phyloP scores from a whole-genome alignment of 208 protist species.

The Angomonas ambiguus region DNA sequence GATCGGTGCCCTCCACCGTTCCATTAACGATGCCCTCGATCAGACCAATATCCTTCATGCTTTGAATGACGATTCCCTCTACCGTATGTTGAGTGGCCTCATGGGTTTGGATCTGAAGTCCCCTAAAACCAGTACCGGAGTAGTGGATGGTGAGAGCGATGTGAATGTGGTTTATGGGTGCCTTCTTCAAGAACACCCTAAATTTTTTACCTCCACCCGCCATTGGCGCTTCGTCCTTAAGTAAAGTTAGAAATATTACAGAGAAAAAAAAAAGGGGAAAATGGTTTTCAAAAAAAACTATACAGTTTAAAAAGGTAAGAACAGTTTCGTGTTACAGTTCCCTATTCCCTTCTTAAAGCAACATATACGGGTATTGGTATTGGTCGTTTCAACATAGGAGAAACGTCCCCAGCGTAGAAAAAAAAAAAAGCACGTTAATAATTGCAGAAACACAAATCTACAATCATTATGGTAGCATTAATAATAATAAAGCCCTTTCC shows the following conservation, averaged over 20 bases:
- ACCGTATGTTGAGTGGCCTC: conserved; percentile 73
- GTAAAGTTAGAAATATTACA: too few relatives aligned
- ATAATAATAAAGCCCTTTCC: not conserved
- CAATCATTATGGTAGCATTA: not conserved
- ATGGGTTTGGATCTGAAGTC: conserved; percentile 78
- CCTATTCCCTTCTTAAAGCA: too few relatives aligned
- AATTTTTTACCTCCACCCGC: conserved; percentile 12
- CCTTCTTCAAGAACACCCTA: conserved; percentile 24
- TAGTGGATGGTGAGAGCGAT: conserved; percentile 69
- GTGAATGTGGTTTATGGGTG: conserved; percentile 51
- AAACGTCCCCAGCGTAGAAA: too few relatives aligned
- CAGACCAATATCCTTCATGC: conserved; percentile 53
- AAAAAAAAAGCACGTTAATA: not conserved
- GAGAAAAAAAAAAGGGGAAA: not conserved
- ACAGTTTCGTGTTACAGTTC: not conserved
- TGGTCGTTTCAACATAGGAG: too few relatives aligned
- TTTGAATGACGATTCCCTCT: conserved; percentile 74
- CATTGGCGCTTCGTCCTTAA: too few relatives aligned
- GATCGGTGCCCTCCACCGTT: conserved; percentile 26
- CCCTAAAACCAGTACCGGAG: conserved; percentile 57
- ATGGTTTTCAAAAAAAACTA: not conserved
- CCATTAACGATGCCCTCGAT: conserved; percentile 39
- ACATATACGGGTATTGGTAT: too few relatives aligned
- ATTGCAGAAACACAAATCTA: not conserved
- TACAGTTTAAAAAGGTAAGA: not conserved